Percentiles rank a stretch among this genome's conserved stretches.
These are phyloP conservation scores for Neopestalotiopsis sp. DNA, from an alignment of 2,329 filamentous ascomycete species.

Conservation along the genomic window DNA sequence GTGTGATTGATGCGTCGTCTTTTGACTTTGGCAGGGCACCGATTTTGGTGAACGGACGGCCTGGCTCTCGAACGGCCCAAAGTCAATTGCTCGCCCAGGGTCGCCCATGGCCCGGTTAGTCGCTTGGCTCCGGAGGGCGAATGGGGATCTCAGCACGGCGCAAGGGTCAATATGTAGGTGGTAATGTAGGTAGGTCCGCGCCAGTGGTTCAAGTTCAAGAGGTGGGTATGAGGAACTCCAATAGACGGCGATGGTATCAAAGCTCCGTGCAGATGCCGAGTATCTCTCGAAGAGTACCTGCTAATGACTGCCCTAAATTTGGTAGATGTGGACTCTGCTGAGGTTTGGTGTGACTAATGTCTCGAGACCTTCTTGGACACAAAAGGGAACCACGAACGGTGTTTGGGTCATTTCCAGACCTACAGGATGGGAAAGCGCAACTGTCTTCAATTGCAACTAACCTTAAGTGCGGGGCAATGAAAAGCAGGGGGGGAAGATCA, in stretches of 20 bases:
- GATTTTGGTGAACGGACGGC: neutral
- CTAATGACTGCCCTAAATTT: neutral
- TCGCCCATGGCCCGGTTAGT: neutral
- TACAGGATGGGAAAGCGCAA: neutral
- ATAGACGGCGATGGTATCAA: neutral
- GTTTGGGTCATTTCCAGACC: neutral
- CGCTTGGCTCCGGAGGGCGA: neutral
- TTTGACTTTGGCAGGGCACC: neutral
- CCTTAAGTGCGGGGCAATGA: neutral
- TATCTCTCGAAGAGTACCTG: neutral
- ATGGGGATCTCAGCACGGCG: conserved; percentile 2
- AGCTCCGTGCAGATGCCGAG: neutral
- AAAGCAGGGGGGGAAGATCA: neutral
- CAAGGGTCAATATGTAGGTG: neutral
- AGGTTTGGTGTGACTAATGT: neutral
- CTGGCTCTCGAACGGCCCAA: conserved; percentile 1
- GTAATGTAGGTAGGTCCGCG: neutral
- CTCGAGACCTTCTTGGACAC: too few species aligned
- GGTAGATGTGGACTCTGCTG: neutral
- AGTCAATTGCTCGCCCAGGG: neutral
- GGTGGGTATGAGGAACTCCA: neutral
- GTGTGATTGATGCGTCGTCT: neutral
- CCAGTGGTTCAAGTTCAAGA: neutral
- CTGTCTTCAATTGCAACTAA: neutral
- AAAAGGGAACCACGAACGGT: neutral